Evolutionary conservation across 177 flowering plant genomes (phyloP).

Genomic region (Tripterygium wilfordii): DNA sequence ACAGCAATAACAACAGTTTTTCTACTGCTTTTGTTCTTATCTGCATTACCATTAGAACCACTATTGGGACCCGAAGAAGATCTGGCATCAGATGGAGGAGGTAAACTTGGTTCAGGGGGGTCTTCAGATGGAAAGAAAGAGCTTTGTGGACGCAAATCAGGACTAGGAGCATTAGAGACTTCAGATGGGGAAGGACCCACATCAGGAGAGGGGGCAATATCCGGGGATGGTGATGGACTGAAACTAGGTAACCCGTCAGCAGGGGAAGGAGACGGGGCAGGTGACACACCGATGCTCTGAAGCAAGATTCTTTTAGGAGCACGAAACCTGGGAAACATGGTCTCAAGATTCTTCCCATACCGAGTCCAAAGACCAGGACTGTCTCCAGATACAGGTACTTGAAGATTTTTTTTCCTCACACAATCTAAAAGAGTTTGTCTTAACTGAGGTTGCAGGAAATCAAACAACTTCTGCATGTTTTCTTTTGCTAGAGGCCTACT

Average conservation of each 20-base stretch:
- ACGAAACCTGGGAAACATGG: constrained; percentile 22
- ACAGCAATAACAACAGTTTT: constrained; percentile 58
- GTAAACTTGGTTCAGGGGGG: constrained; percentile 7
- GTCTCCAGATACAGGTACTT: constrained; percentile 32
- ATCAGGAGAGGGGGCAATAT: constrained; percentile 20
- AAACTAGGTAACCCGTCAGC: constrained; percentile 12
- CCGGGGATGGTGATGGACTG: constrained; percentile 27
- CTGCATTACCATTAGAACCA: constrained; percentile 11
- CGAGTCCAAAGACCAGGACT: constrained; percentile 29
- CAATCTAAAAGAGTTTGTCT: constrained; percentile 49
- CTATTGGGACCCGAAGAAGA: constrained; percentile 21
- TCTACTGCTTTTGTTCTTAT: constrained; percentile 12
- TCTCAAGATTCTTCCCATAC: constrained; percentile 34
- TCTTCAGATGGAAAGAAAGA: constrained; percentile 25
- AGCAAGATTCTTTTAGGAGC: constrained; percentile 19
- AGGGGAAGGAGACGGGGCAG: constrained; percentile 24
- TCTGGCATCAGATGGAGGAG: constrained; percentile 15
- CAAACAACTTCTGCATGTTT: constrained; percentile 25
- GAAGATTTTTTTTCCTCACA: constrained; percentile 28
- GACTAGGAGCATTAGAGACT: constrained; percentile 10
- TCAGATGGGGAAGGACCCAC: constrained; percentile 5
- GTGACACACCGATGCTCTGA: constrained; percentile 22
- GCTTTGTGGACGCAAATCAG: constrained; percentile 11
- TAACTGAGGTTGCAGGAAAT: constrained; percentile 35
- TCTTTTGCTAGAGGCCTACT: constrained; percentile 15